phyloP scores from a whole-genome alignment of 2,329 filamentous ascomycete species.

The Fusarium graminum region DNA sequence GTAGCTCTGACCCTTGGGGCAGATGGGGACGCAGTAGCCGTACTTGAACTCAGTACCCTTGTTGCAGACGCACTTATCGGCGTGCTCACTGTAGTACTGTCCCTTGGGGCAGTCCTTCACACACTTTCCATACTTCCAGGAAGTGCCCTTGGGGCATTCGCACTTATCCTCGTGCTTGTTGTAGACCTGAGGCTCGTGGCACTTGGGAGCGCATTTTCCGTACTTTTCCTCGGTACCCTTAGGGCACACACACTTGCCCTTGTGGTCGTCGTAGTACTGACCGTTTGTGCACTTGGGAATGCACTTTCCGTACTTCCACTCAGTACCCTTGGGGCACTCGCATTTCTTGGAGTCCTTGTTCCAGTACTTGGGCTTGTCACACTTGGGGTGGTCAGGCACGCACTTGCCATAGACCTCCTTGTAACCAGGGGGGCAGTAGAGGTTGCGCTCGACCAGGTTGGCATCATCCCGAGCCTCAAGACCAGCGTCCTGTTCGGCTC shows the following conservation, averaged over 20 bases:
- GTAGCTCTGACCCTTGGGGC: conserved; percentile 20
- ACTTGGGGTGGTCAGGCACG: conserved; percentile 12
- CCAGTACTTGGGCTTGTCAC: conserved; percentile 19
- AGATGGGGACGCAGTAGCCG: conserved; percentile 19
- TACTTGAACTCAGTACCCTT: conserved; percentile 22
- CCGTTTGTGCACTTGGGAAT: conserved; percentile 18
- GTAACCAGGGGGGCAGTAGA: conserved; percentile 27
- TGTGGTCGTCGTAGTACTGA: conserved; percentile 14
- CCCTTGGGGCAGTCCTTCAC: conserved; percentile 24
- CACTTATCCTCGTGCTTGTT: conserved; percentile 9
- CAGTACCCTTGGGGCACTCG: conserved; percentile 15
- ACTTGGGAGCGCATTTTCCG: conserved; percentile 21
- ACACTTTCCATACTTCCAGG: conserved; percentile 28
- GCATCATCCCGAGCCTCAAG: conserved; percentile 37
- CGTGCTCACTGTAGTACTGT: conserved; percentile 11
- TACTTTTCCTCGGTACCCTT: conserved; percentile 11
- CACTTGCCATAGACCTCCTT: conserved; percentile 36
- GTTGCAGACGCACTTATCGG: conserved; percentile 19
- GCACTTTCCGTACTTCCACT: conserved; percentile 23
- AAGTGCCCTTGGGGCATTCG: conserved; percentile 16
- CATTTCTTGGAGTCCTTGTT: conserved; percentile 18
- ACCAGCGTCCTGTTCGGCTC: conserved; percentile 31
- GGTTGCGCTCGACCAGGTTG: conserved; percentile 19
- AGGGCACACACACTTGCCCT: conserved; percentile 29
- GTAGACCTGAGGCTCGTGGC: conserved; percentile 15